Percentiles rank a stretch among this genome's conserved stretches.
Conservation (phyloP, 441 rosid species). For the Jatropha multifida region DNA sequence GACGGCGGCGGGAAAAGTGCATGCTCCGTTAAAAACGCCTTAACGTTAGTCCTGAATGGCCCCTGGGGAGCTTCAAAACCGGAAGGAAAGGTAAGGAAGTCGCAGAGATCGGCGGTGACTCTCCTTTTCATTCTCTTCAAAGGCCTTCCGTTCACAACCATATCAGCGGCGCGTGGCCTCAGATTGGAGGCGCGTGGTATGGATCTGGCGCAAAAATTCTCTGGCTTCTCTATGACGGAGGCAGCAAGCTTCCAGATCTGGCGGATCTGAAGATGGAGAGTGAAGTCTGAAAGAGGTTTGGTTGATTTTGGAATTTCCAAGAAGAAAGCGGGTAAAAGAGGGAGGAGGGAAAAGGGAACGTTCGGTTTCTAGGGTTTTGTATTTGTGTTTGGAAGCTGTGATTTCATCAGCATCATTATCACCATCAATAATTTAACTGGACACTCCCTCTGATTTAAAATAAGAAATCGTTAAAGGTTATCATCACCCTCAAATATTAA, state of each 20-base stretch:
- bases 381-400: constrained; percentile 11
- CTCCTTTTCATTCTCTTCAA: constrained; percentile 65
- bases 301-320: not conserved
- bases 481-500: too few species aligned
- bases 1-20: constrained; percentile 52
- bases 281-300: not conserved
- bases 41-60: constrained; percentile 50
- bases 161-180: constrained; percentile 29
- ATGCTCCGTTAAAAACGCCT: constrained; percentile 44
- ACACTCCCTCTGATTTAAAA: too few species aligned
- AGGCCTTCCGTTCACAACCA: constrained; percentile 60
- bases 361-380: constrained; percentile 5
- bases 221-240: not conserved
- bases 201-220: not conserved
- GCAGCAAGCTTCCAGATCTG: not conserved
- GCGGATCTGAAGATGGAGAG: constrained; percentile 15
- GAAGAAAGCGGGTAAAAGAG: not conserved
- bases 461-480: too few species aligned
- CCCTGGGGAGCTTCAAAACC: constrained; percentile 14
- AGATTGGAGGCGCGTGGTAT: constrained; percentile 11
- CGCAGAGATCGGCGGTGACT: constrained; percentile 64
- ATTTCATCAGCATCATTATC: not conserved
- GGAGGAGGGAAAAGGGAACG: constrained; percentile 6
- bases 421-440: too few species aligned
- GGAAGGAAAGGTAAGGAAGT: constrained; percentile 56